phyloP scores from a whole-genome alignment of 2,329 filamentous ascomycete species.

The Neonectria hederae region DNA sequence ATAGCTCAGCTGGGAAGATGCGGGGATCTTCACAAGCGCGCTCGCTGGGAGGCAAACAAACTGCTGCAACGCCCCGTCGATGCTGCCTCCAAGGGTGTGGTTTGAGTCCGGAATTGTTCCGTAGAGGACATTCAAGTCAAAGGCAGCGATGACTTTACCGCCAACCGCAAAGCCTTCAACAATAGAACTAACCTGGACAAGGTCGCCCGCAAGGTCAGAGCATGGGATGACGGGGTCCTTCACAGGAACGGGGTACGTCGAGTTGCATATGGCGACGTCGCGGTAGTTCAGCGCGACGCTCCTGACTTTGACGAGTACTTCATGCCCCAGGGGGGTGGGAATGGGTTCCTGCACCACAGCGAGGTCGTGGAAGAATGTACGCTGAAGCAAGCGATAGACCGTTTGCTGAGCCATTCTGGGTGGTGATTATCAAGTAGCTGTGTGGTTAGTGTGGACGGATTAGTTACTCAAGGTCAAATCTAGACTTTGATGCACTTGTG shows the following conservation, averaged over 20 bases:
- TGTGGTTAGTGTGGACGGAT: too few relatives aligned
- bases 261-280: conserved; percentile 44
- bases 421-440: neutral
- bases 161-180: conserved; percentile 42
- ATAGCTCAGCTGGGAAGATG: conserved; percentile 45
- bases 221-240: conserved; percentile 48
- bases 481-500: too few relatives aligned
- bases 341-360: conserved; percentile 39
- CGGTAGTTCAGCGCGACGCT: conserved; percentile 48
- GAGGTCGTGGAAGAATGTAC: conserved; percentile 34
- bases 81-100: conserved; percentile 40
- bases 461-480: too few relatives aligned
- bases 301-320: conserved; percentile 45
- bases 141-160: conserved; percentile 44
- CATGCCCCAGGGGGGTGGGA: conserved; percentile 35
- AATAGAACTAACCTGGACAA: conserved; percentile 42
- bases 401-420: conserved; percentile 7
- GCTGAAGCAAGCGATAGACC: conserved; percentile 16
- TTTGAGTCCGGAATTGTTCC: conserved; percentile 36
- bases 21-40: conserved; percentile 51
- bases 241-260: conserved; percentile 44
- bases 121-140: conserved; percentile 40
- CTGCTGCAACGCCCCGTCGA: conserved; percentile 53
- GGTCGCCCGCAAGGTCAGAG: conserved; percentile 49
- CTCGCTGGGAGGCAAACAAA: conserved; percentile 54